Percentiles rank a stretch among this genome's conserved stretches.
phyloP scores from a whole-genome alignment of 371 early-diverging fungal genomes.

The Coemansia sp. region DNA sequence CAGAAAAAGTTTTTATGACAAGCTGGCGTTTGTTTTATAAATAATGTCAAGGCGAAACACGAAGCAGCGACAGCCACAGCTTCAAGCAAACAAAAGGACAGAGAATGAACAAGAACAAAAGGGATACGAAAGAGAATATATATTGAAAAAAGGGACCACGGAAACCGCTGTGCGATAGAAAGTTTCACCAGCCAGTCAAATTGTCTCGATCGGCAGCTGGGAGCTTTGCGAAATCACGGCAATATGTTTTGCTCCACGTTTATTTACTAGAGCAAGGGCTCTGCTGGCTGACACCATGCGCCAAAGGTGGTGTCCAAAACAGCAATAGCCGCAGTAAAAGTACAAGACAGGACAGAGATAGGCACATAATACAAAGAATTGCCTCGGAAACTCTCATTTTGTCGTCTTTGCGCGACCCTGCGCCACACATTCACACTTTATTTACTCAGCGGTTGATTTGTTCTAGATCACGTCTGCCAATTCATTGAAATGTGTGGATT shows the following conservation, averaged over 20 bases:
- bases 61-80: background rate
- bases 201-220: background rate
- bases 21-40: slow-evolving; percentile 1
- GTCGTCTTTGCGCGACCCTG: background rate
- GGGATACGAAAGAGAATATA: background rate
- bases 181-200: background rate
- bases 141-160: background rate
- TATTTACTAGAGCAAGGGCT: background rate
- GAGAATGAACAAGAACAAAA: background rate
- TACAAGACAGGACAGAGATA: background rate
- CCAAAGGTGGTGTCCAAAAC: background rate
- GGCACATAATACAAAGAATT: background rate
- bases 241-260: background rate
- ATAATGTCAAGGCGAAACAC: background rate
- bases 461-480: background rate
- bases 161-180: background rate
- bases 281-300: background rate
- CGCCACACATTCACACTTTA: background rate
- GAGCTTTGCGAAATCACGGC: background rate
- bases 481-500: background rate
- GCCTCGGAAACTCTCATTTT: background rate
- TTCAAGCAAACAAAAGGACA: background rate
- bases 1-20: slow-evolving; percentile 2
- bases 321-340: background rate
- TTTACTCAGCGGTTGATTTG: background rate